A percentile compares a stretch with the other conserved stretches of the same genome.
These are phyloP conservation scores for Coemansia aciculifera DNA, from an alignment of 192 early-diverging fungal species.

Conservation along the genomic window DNA sequence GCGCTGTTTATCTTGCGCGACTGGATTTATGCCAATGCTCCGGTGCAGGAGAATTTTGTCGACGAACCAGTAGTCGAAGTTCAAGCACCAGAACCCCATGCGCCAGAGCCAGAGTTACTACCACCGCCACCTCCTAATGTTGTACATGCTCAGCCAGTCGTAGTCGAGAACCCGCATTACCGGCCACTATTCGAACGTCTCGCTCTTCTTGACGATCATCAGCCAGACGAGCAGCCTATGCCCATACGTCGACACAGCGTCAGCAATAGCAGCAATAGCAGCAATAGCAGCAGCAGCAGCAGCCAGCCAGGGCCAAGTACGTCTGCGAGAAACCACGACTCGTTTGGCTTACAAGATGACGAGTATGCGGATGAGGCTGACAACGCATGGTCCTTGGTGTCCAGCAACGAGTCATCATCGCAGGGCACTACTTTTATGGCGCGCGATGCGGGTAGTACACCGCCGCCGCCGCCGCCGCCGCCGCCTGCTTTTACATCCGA, in stretches of 20 bases:
- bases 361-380: constrained; percentile 10
- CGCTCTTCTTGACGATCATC: constrained; percentile 27
- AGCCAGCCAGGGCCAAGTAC: not conserved
- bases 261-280: not conserved
- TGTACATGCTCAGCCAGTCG: constrained; percentile 28
- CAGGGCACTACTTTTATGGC: not conserved
- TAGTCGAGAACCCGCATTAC: constrained; percentile 42
- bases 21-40: constrained; percentile 67
- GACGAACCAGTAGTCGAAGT: constrained; percentile 26
- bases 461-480: constrained; percentile 16
- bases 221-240: constrained; percentile 31
- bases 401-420: constrained; percentile 10
- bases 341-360: not conserved
- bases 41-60: constrained; percentile 34
- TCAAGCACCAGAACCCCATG: not conserved
- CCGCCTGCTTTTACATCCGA: constrained; percentile 42
- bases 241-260: not conserved
- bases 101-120: not conserved
- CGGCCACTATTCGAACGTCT: constrained; percentile 38
- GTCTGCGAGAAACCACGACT: not conserved
- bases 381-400: constrained; percentile 34
- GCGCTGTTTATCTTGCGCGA: constrained; percentile 82
- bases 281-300: not conserved
- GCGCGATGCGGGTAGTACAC: not conserved
- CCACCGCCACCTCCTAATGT: not conserved